Conservation (phyloP, 2,329 filamentous ascomycete species). For the Ophiocordyceps polyrhachis-furcata region DNA sequence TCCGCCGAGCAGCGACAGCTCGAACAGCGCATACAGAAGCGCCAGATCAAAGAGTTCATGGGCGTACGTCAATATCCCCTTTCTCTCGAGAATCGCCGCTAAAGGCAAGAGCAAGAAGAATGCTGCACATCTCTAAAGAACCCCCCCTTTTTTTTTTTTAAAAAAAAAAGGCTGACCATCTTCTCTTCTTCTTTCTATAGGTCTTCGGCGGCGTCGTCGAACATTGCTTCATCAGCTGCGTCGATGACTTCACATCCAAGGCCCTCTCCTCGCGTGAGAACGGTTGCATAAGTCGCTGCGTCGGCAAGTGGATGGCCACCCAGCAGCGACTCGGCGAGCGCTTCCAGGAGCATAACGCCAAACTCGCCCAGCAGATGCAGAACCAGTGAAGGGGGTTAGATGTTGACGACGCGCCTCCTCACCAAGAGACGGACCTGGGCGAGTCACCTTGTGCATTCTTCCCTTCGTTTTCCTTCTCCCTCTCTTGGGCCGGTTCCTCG, state of each 20-base stretch:
- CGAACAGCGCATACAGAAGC: conserved; percentile 85
- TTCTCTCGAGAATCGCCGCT: neutral
- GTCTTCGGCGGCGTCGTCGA: conserved; percentile 35
- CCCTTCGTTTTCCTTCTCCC: too few relatives aligned
- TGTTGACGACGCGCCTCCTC: too few relatives aligned
- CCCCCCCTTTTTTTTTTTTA: too few relatives aligned
- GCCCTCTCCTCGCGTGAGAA: conserved; percentile 74
- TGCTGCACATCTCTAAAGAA: too few relatives aligned
- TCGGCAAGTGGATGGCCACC: conserved; percentile 88
- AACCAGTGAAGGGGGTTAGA: conserved; percentile 14
- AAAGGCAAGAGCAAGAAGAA: too few relatives aligned
- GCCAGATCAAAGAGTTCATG: conserved; percentile 99
- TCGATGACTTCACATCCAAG: conserved; percentile 98
- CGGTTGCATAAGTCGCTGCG: conserved; percentile 83
- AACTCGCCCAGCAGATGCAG: conserved; percentile 34
- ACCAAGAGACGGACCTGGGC: too few relatives aligned
- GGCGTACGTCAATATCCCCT: conserved; percentile 41
- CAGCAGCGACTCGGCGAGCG: conserved; percentile 80
- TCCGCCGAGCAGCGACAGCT: conserved; percentile 78
- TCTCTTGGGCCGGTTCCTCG: too few relatives aligned
- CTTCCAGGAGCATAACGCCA: conserved; percentile 56
- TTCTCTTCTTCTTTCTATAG: conserved; percentile 4
- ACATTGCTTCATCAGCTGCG: conserved; percentile 89
- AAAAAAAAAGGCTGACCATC: neutral
- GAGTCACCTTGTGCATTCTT: too few relatives aligned